phyloP scores from a whole-genome alignment of 2,329 filamentous ascomycete species.

The Cladosporium sp. region DNA sequence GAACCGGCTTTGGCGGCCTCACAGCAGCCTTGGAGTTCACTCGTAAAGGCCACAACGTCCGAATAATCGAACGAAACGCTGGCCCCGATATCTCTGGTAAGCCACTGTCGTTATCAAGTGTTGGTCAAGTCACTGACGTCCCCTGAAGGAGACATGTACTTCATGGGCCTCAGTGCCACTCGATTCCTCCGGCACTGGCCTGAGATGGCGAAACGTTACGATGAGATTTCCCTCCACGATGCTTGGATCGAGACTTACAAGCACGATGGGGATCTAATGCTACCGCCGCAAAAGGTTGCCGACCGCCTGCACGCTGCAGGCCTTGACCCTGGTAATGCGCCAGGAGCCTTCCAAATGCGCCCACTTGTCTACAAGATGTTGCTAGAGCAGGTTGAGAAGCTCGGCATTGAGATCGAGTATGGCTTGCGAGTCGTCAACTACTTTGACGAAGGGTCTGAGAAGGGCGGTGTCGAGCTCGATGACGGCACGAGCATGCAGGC shows the following conservation, averaged over 20 bases:
- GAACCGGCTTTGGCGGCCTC: conserved; percentile 21
- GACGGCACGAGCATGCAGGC: conserved; percentile 12
- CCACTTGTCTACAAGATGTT: conserved; percentile 51
- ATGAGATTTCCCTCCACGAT: conserved; percentile 46
- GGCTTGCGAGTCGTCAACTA: conserved; percentile 37
- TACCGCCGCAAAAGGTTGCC: conserved; percentile 42
- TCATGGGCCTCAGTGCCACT: conserved; percentile 50
- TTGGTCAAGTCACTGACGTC: not conserved
- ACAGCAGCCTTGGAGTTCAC: conserved; percentile 21
- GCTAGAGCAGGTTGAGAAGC: conserved; percentile 40
- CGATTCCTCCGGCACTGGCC: conserved; percentile 49
- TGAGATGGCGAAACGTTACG: conserved; percentile 44
- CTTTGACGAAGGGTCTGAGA: conserved; percentile 29
- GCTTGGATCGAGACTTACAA: conserved; percentile 51
- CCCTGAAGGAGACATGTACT: conserved; percentile 48
- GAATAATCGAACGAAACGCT: conserved; percentile 28
- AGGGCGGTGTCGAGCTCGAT: conserved; percentile 3
- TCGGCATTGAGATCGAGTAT: conserved; percentile 37
- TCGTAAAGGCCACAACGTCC: conserved; percentile 22
- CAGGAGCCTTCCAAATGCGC: conserved; percentile 50
- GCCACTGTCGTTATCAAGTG: conserved; percentile 10
- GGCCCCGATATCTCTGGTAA: conserved; percentile 46
- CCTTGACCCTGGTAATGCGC: conserved; percentile 41
- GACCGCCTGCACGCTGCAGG: conserved; percentile 42
- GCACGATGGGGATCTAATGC: conserved; percentile 44